Base-by-base conservation (phyloP, 2,329 filamentous ascomycete genomes). In the Mycosphaerella arachidis region DNA sequence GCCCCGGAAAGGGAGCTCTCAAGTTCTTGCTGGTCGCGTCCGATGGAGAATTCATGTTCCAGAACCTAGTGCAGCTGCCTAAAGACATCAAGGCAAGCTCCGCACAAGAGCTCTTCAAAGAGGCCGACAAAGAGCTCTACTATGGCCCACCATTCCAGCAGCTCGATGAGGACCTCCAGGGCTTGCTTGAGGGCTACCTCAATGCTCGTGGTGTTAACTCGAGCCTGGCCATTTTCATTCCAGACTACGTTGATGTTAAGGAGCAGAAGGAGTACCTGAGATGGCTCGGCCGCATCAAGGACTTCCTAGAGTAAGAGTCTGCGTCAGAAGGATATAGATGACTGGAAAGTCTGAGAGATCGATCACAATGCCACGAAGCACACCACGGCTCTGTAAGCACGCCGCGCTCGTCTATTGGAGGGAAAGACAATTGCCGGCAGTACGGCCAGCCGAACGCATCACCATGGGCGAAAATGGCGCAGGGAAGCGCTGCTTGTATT, bases 161-260 rank as follows among this genome's bases (percentile, higher is more conserved):
- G 81, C 86, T 99, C 60, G 94, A 99, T 74, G 92, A 97, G 80
- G 93, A 97, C 74, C 85, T 99, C 48, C 93, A 97, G 82, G 83
- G 91, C 56, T 83, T 96, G 69, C 83, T 97, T 74, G 93, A 97
- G 83, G 86, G 89, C 69, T 99, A 93, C 80, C 84, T 99, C 65
- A 92, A 96, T 77, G 94, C 97, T 84, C 86, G 94, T 69, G 94
- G 93, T 66, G 86, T 99, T 77, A 91, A 93, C 72, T 87, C 89
- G 69, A 85, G 88, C 60, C 84, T 99, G 70, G 93, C 92, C 56
- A 80, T 92, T 67, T 97, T 97, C 77, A 88, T 96, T 48, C 91
- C 92, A 40, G 92, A 97, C 76, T 99, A 96, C 80, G 92, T 97
- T 72, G 92, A 97, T 74, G 86, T 90, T 78, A 99, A 99, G 87